Evolutionary conservation across 805 yeast species (phyloP).

Genomic region (Jamesozyma jinghongensis): DNA sequence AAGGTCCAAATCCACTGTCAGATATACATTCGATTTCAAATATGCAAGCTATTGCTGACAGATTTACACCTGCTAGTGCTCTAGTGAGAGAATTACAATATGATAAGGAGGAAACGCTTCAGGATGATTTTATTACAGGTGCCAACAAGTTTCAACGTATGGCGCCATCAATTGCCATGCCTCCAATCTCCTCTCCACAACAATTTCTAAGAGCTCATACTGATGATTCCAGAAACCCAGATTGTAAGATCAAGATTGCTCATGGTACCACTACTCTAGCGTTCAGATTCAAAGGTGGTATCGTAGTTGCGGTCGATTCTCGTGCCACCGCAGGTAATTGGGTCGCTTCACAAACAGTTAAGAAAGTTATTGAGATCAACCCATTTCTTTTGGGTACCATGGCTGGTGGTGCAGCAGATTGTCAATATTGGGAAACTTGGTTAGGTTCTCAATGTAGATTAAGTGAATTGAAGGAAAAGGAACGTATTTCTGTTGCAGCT

Average conservation of each 20-base stretch:
- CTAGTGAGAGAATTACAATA: constrained; percentile 22
- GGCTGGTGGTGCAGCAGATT: constrained; percentile 99
- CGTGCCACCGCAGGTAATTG: constrained; percentile 97
- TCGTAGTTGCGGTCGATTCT: constrained; percentile 93
- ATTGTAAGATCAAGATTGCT: constrained; percentile 90
- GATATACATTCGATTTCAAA: too few relatives aligned
- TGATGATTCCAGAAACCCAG: constrained; percentile 87
- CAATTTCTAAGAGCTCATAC: constrained; percentile 96
- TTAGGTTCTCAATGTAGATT: constrained; percentile 92
- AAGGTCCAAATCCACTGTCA: not conserved
- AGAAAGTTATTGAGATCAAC: constrained; percentile 93
- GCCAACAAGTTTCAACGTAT: constrained; percentile 24
- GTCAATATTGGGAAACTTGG: constrained; percentile 99
- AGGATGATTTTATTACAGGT: constrained; percentile 31
- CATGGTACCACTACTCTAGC: constrained; percentile 99
- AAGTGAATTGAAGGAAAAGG: constrained; percentile 89
- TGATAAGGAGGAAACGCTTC: constrained; percentile 27
- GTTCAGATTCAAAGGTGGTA: constrained; percentile 92
- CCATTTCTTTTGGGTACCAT: constrained; percentile 91
- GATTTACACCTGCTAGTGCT: constrained; percentile 15
- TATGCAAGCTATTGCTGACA: constrained; percentile 31
- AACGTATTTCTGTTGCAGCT: constrained; percentile 91
- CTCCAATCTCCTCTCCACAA: constrained; percentile 82
- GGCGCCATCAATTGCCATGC: constrained; percentile 58
- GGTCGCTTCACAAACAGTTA: constrained; percentile 97